Conservation (phyloP, 306 rosid species). For the Prinsepia uniflora region DNA sequence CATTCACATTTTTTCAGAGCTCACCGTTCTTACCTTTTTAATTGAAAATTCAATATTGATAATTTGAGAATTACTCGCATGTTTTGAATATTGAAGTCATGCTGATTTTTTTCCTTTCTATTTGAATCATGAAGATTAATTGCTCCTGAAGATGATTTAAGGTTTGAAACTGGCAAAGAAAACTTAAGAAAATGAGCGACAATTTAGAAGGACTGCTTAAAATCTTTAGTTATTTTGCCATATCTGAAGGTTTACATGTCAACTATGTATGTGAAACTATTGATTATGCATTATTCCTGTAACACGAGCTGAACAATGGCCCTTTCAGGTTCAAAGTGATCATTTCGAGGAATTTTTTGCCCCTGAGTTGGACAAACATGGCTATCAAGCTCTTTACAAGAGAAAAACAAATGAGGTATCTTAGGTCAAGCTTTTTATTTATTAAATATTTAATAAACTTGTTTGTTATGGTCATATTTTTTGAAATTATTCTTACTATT, state of each 20-base stretch:
- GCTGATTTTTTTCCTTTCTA: neutral
- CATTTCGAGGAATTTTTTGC: constrained; percentile 85
- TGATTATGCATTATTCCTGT: neutral
- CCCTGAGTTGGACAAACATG: constrained; percentile 92
- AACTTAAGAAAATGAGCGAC: neutral
- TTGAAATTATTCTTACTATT: constrained; percentile 7
- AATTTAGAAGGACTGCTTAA: neutral
- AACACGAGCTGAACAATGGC: neutral
- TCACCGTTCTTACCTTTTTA: constrained; percentile 7
- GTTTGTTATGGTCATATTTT: neutral
- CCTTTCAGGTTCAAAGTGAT: constrained; percentile 81
- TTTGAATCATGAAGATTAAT: neutral
- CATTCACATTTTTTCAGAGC: constrained; percentile 14
- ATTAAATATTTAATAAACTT: neutral
- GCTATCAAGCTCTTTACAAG: constrained; percentile 84
- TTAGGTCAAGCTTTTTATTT: constrained; percentile 13
- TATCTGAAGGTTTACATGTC: neutral
- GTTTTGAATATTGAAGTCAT: neutral
- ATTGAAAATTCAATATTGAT: constrained; percentile 9
- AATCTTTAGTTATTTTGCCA: neutral
- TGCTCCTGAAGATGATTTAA: neutral
- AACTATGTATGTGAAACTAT: neutral
- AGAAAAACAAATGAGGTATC: constrained; percentile 84
- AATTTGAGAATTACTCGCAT: neutral
- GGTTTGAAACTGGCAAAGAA: neutral